A percentile compares a stretch with the other conserved stretches of the same genome.
Evolutionary conservation across 352 stramenopile species (phyloP).

Genomic region (Phytophthora pisi): DNA sequence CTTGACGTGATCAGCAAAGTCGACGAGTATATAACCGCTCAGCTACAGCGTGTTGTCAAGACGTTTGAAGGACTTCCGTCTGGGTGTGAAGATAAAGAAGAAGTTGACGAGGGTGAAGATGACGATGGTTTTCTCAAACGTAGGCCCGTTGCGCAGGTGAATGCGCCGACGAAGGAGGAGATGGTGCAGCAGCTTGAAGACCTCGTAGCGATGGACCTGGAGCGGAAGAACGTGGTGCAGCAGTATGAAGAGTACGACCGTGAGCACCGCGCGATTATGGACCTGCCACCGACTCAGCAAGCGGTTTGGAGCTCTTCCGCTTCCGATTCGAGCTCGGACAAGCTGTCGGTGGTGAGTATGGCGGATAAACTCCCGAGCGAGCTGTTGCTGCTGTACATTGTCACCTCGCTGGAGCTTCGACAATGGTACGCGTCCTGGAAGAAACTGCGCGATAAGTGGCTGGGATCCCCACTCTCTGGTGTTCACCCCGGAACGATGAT

Average conservation of each 20-base stretch:
- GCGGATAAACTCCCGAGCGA: constrained; percentile 48
- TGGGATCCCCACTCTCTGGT: constrained; percentile 36
- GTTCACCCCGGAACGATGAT: constrained; percentile 58
- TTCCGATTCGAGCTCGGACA: constrained; percentile 6
- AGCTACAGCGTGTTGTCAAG: constrained; percentile 44
- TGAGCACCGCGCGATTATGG: constrained; percentile 45
- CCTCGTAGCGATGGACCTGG: constrained; percentile 53
- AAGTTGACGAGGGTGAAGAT: background rate
- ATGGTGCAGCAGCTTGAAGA: constrained; percentile 55
- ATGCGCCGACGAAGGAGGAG: constrained; percentile 14
- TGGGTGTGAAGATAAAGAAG: constrained; percentile 27
- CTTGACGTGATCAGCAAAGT: constrained; percentile 53
- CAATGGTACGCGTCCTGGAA: constrained; percentile 64
- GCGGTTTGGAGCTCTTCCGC: constrained; percentile 8
- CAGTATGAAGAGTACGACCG: constrained; percentile 53
- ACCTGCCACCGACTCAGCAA: constrained; percentile 30
- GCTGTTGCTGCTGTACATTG: constrained; percentile 55
- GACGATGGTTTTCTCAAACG: background rate
- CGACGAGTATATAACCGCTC: constrained; percentile 43
- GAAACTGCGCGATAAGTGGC: constrained; percentile 54
- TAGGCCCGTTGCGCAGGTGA: too few relatives aligned
- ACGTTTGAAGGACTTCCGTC: constrained; percentile 48
- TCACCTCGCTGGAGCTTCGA: constrained; percentile 59
- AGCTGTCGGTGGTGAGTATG: constrained; percentile 12
- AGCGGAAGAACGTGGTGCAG: constrained; percentile 47